Percentiles rank a stretch among this genome's conserved stretches.
These are phyloP conservation scores for Fusarium fujikuroi DNA, from an alignment of 2,329 filamentous ascomycete genomes.

Conservation along the genomic window DNA sequence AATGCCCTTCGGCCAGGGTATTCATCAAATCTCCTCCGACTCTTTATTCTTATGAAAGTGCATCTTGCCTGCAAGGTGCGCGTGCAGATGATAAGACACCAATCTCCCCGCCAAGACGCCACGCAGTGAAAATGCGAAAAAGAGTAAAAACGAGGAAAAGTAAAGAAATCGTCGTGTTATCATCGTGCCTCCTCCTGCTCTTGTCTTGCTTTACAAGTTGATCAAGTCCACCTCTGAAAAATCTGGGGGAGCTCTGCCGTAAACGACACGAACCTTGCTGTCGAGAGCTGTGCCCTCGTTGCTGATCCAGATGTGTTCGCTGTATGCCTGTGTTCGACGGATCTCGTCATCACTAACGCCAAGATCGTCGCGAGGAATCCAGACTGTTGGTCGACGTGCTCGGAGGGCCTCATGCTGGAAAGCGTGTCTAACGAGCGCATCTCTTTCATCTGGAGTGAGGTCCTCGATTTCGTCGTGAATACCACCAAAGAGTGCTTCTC, in stretches of 20 bases:
- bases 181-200: too few relatives aligned
- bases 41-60: too few relatives aligned
- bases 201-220: conserved; percentile 64
- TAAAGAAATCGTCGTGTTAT: too few relatives aligned
- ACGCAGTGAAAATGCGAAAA: too few relatives aligned
- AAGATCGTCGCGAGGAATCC: conserved; percentile 91
- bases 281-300: conserved; percentile 92
- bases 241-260: conserved; percentile 86
- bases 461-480: conserved; percentile 96
- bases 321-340: conserved; percentile 77
- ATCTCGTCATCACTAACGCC: conserved; percentile 95
- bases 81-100: too few relatives aligned
- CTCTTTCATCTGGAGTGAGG: conserved; percentile 87
- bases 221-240: conserved; percentile 91
- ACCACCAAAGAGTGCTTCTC: conserved; percentile 84
- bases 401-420: conserved; percentile 92
- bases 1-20: too few relatives aligned
- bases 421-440: conserved; percentile 83
- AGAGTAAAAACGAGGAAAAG: too few relatives aligned
- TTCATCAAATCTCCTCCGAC: too few relatives aligned
- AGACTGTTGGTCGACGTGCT: conserved; percentile 85
- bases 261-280: conserved; percentile 83
- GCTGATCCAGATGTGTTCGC: conserved; percentile 88
- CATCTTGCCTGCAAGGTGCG: too few relatives aligned
- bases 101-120: too few relatives aligned